Evolutionary conservation across 139 green algal species (phyloP).

Genomic region (Chlorella sp.): DNA sequence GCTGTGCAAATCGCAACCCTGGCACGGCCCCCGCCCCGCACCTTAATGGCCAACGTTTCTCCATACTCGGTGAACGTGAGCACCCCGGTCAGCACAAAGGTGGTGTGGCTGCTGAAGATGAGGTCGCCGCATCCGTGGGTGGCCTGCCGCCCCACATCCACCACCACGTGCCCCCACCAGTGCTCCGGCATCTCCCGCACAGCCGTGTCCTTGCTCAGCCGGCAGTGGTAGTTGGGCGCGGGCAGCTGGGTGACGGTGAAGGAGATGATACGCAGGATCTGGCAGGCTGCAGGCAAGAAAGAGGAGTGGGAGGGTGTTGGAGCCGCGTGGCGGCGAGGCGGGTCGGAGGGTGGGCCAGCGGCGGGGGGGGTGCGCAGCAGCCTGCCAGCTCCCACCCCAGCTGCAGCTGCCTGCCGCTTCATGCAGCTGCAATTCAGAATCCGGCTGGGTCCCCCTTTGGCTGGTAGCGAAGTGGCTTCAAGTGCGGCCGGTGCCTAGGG

Average conservation of each 20-base stretch:
- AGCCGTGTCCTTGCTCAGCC: slow-evolving; percentile 60
- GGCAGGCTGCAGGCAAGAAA: slow-evolving; percentile 66
- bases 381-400: background rate
- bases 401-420: too few species aligned
- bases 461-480: background rate
- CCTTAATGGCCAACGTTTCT: slow-evolving; percentile 53
- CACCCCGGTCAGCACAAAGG: slow-evolving; percentile 76
- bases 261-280: slow-evolving; percentile 87
- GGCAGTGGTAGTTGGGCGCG: slow-evolving; percentile 90
- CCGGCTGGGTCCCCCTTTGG: too few species aligned
- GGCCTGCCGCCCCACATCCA: slow-evolving; percentile 69
- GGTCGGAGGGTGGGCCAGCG: background rate
- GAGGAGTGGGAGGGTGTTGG: background rate
- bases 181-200: slow-evolving; percentile 66
- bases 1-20: background rate
- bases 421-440: background rate
- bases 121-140: slow-evolving; percentile 90
- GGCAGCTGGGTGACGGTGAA: slow-evolving; percentile 90
- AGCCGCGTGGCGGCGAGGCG: background rate
- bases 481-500: too few species aligned
- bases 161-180: slow-evolving; percentile 78
- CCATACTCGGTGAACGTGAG: slow-evolving; percentile 89
- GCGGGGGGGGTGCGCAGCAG: background rate
- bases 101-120: slow-evolving; percentile 93
- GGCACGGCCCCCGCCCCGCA: background rate